Evolutionary conservation across 2,329 filamentous ascomycete genomes (phyloP).

Genomic region (Aspergillus novofumigatus): DNA sequence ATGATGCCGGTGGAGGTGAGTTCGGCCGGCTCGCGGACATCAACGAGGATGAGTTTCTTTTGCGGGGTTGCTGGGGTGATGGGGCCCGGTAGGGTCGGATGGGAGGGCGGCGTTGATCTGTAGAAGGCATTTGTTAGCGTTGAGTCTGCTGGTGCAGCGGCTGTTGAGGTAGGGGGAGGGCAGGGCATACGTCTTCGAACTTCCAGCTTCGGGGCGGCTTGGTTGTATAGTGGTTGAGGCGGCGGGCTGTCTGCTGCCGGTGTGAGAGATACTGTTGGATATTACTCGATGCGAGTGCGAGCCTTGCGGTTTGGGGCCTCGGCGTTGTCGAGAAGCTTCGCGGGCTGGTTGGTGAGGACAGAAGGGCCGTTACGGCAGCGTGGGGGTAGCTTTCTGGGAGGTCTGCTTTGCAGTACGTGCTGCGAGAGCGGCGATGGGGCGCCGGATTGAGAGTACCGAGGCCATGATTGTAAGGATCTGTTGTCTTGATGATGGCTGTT

Average conservation of each 20-base stretch:
- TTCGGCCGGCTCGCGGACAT: constrained; percentile 48
- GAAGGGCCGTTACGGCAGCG: not conserved
- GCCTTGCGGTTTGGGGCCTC: not conserved
- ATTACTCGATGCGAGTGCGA: not conserved
- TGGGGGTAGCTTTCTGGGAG: not conserved
- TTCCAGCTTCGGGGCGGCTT: constrained; percentile 22
- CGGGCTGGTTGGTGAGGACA: not conserved
- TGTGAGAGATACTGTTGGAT: not conserved
- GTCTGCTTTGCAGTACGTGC: constrained; percentile 3
- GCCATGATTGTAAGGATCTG: constrained; percentile 2
- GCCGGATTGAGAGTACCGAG: constrained; percentile 7
- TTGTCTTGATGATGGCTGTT: not conserved
- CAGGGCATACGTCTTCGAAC: constrained; percentile 33
- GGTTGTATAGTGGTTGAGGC: constrained; percentile 13
- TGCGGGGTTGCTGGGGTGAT: constrained; percentile 21
- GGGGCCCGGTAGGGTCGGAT: constrained; percentile 7
- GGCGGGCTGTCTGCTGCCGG: constrained; percentile 9
- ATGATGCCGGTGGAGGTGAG: constrained; percentile 54
- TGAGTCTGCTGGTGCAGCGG: not conserved
- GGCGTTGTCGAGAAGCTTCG: not conserved
- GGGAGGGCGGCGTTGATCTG: constrained; percentile 37
- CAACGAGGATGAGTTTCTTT: constrained; percentile 35
- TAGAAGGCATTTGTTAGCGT: not conserved
- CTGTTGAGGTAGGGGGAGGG: not conserved
- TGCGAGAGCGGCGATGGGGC: constrained; percentile 4